A percentile compares a stretch with the other conserved stretches of the same genome.
Conservation (phyloP, 345 rosid species). For the Iberis pinnata region DNA sequence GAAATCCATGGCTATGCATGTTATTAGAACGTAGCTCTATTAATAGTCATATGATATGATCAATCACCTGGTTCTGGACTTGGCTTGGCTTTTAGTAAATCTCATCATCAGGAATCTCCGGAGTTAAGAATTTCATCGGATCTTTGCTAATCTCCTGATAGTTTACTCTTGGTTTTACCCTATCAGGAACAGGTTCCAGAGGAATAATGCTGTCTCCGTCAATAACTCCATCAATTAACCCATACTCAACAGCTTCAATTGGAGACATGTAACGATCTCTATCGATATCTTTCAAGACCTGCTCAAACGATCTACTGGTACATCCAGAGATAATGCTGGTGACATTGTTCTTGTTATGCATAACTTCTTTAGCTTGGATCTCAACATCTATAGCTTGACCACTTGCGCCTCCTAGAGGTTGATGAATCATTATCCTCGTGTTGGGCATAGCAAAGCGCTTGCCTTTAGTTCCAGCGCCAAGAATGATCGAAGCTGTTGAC, state of each 20-base stretch:
- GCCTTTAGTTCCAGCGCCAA: conserved; percentile 91
- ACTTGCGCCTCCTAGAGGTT: conserved; percentile 87
- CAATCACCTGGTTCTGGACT: too few relatives aligned
- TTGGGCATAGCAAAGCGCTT: conserved; percentile 97
- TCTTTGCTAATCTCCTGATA: conserved; percentile 57
- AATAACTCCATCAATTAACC: conserved; percentile 86
- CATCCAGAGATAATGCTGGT: conserved; percentile 61
- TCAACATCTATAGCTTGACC: conserved; percentile 84
- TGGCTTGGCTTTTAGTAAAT: conserved; percentile 62
- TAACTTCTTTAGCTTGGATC: conserved; percentile 81
- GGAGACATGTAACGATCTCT: conserved; percentile 92
- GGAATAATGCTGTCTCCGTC: conserved; percentile 85
- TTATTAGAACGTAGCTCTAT: too few relatives aligned
- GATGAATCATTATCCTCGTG: conserved; percentile 89
- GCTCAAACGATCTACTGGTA: conserved; percentile 70
- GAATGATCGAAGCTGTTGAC: conserved; percentile 84
- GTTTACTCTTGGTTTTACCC: conserved; percentile 52
- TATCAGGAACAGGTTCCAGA: conserved; percentile 68
- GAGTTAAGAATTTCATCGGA: conserved; percentile 75
- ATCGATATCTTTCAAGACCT: conserved; percentile 70
- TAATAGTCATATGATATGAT: too few relatives aligned
- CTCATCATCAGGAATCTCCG: conserved; percentile 90
- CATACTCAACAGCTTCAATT: conserved; percentile 86
- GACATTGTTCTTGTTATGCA: conserved; percentile 72
- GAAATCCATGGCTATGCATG: too few relatives aligned